Percentiles rank a stretch among this genome's conserved stretches.
Evolutionary conservation across 352 stramenopile genomes (phyloP).

Genomic region (Phytophthora lateralis): DNA sequence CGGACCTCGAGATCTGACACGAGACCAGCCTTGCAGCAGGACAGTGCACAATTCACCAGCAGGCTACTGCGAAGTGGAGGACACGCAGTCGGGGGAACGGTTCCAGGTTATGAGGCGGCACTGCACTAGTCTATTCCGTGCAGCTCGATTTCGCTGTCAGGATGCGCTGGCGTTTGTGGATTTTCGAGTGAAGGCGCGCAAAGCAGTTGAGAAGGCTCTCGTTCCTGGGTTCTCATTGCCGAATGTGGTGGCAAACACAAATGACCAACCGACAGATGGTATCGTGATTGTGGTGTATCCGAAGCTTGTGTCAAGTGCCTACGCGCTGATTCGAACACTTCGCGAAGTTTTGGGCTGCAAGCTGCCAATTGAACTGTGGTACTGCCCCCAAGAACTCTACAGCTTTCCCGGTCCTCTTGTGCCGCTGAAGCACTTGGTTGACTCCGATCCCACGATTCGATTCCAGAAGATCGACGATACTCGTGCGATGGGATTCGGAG

Average conservation of each 20-base stretch:
- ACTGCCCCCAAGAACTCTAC: constrained; percentile 41
- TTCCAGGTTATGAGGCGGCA: constrained; percentile 35
- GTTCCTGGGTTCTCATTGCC: constrained; percentile 23
- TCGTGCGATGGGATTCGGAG: constrained; percentile 44
- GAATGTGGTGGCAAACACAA: constrained; percentile 4
- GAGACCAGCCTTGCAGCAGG: constrained; percentile 20
- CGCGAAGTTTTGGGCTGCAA: constrained; percentile 35
- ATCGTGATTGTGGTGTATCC: constrained; percentile 67
- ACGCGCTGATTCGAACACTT: constrained; percentile 44
- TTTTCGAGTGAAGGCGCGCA: constrained; percentile 25
- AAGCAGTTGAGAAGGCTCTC: constrained; percentile 22
- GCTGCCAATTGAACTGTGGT: constrained; percentile 68
- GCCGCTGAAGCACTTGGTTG: constrained; percentile 29
- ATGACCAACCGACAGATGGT: constrained; percentile 18
- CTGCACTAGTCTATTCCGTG: constrained; percentile 31
- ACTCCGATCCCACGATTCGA: constrained; percentile 23
- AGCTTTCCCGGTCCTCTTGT: constrained; percentile 23
- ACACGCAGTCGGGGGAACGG: constrained; percentile 28
- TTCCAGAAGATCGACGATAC: constrained; percentile 34
- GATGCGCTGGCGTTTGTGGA: constrained; percentile 43
- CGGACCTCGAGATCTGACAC: constrained; percentile 10
- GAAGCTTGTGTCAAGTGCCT: constrained; percentile 45
- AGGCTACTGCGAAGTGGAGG: constrained; percentile 53
- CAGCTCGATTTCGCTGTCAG: constrained; percentile 38
- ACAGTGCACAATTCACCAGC: constrained; percentile 18